Percentiles rank a stretch among this genome's conserved stretches.
These are phyloP conservation scores for Nicotiana rustica DNA, from an alignment of 305 asterid species.

Conservation along the genomic window DNA sequence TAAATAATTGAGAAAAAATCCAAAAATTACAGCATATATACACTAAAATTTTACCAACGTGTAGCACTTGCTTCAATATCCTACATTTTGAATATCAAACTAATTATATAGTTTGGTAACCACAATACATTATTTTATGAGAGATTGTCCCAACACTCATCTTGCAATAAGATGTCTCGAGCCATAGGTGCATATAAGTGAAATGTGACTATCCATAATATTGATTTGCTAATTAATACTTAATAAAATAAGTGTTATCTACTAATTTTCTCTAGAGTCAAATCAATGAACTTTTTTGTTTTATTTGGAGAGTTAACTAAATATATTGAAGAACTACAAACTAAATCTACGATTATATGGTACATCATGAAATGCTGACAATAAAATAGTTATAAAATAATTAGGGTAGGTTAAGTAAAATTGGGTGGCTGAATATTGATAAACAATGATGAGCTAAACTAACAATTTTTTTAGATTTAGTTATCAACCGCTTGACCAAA, in stretches of 20 bases:
- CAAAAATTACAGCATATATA: not conserved
- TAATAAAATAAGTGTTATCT: not conserved
- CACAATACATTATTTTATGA: too few relatives aligned
- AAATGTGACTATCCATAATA: not conserved
- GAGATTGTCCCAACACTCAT: not conserved
- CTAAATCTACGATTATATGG: not conserved
- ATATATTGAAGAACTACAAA: not conserved
- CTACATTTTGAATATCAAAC: too few relatives aligned
- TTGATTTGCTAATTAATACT: not conserved
- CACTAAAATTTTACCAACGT: too few relatives aligned
- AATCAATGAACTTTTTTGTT: not conserved
- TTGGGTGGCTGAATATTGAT: not conserved
- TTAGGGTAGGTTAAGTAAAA: not conserved
- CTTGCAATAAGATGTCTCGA: not conserved
- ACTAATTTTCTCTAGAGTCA: not conserved
- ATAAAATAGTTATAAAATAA: not conserved
- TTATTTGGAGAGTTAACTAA: not conserved
- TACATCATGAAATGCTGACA: not conserved
- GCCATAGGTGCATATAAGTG: not conserved
- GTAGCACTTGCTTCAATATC: too few relatives aligned
- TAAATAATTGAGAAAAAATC: not conserved
- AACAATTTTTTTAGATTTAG: not conserved
- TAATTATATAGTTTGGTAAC: too few relatives aligned
- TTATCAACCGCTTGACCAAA: not conserved
- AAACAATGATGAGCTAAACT: not conserved